Evolutionary conservation across 2,329 filamentous ascomycete species (phyloP).

Genomic region (Huntiella omanensis): DNA sequence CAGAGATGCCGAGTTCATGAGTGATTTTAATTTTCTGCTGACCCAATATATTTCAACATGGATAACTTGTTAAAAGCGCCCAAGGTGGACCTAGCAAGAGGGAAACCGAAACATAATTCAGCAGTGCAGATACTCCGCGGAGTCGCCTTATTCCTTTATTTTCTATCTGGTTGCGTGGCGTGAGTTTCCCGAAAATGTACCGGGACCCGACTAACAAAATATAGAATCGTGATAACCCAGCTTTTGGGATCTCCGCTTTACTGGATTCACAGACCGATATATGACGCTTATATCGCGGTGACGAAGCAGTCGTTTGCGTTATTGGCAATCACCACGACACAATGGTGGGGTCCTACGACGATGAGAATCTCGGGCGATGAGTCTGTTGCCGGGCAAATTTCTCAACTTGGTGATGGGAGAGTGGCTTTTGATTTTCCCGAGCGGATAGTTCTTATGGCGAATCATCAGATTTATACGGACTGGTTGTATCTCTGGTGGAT

Average conservation of each 20-base stretch:
- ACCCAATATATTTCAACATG: not conserved
- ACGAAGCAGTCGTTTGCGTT: conserved; percentile 74
- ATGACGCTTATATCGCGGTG: conserved; percentile 71
- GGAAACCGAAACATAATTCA: conserved; percentile 32
- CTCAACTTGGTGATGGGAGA: conserved; percentile 48
- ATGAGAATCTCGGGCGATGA: conserved; percentile 71
- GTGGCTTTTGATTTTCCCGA: conserved; percentile 67
- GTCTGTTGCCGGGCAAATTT: conserved; percentile 58
- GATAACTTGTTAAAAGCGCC: conserved; percentile 6
- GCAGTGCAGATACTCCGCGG: conserved; percentile 33
- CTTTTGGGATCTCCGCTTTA: conserved; percentile 61
- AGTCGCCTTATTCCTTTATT: conserved; percentile 32
- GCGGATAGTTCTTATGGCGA: conserved; percentile 65
- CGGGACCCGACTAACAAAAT: not conserved
- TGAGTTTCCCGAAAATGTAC: conserved; percentile 18
- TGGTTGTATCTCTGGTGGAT: conserved; percentile 93
- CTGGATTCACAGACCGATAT: conserved; percentile 54
- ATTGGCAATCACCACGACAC: conserved; percentile 58
- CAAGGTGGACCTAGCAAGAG: conserved; percentile 17
- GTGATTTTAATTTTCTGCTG: conserved; percentile 12
- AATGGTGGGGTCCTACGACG: conserved; percentile 72
- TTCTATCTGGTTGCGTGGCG: conserved; percentile 28
- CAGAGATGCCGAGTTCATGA: too few species aligned
- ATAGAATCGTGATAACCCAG: conserved; percentile 50
- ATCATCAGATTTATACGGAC: conserved; percentile 83